These are phyloP conservation scores for Volutella citrinella DNA, from an alignment of 2,329 filamentous ascomycete genomes.

Conservation along the genomic window DNA sequence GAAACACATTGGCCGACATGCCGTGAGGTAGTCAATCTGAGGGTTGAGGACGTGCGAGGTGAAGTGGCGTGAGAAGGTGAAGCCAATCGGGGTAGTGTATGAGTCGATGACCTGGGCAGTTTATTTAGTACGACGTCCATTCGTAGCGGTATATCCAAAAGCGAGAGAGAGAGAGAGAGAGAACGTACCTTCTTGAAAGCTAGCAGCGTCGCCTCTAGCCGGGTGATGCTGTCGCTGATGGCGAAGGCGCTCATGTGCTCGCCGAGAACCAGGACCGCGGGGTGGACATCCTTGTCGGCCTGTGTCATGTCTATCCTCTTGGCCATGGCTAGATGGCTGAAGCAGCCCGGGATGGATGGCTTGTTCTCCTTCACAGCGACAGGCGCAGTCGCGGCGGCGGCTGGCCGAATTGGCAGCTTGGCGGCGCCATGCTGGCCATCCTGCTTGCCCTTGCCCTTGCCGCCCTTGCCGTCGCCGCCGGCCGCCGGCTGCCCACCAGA, in stretches of 20 bases:
- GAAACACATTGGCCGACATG: conserved; percentile 92
- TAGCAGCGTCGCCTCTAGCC: conserved; percentile 81
- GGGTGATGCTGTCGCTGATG: conserved; percentile 83
- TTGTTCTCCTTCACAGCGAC: conserved; percentile 49
- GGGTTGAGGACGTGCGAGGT: conserved; percentile 87
- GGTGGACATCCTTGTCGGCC: conserved; percentile 77
- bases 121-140: too few species aligned
- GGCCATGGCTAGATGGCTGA: conserved; percentile 78
- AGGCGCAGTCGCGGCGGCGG: conserved; percentile 30
- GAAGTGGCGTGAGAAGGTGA: conserved; percentile 84
- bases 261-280: conserved; percentile 78
- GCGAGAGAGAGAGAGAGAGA: conserved; percentile 8
- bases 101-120: conserved; percentile 88
- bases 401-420: conserved; percentile 26
- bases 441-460: conserved; percentile 46
- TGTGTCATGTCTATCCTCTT: conserved; percentile 52
- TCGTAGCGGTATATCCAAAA: neutral
- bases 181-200: conserved; percentile 76
- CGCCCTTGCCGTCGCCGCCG: conserved; percentile 41
- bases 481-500: conserved; percentile 33
- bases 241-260: conserved; percentile 88
- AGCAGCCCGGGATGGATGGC: conserved; percentile 65
- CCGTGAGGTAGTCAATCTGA: conserved; percentile 91
- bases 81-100: conserved; percentile 85
- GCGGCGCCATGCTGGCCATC: conserved; percentile 36